Base-by-base conservation (phyloP, 257 asterid species). In the Fraxinus pennsylvanica region DNA sequence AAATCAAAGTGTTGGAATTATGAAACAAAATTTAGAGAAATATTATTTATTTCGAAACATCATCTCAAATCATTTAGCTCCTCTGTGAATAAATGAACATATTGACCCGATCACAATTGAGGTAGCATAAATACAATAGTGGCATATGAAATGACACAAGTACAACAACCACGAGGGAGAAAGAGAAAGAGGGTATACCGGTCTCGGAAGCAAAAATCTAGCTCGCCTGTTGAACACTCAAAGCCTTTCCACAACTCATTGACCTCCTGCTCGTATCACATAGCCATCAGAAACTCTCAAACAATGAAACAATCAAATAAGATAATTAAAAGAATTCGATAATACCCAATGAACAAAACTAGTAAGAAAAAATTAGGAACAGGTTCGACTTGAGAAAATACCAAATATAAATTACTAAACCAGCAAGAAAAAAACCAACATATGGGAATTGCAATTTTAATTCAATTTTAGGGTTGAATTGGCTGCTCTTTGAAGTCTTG, bases 211-310 rank as follows among this genome's bases (percentile, higher is more conserved):
- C 84, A 93, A 84, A 82, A 89, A 93, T 68, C 94, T 89, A 54
- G 91, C 98, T 33, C 97, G 87, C 78, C 97, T 84, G 76, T 95
- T 29, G 1, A 95, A 84, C 90, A 93, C 50, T 97, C 98, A 90
- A 95, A 86, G 43, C 99, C 98, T 4, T 98, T 97, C 98, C 98
- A 95, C 93, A 92, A 87, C 83, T 93, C 98, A 83, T 95, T 95
- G 85, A 95, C 99, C 87, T 91, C 99, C 98, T 95, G 90, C 88
- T 50, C 76, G 72, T 65, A 73, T 50, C 76, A 73, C 77, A 84
- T 32, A 50, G 4, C 59, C 15, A 35, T 39, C 25, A 76, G 43
- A 67, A 52, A 38, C 71, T 68, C 52, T 32, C 22, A 39, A 68
- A 63, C 50, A 12, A 61, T 27, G 30, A 29, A 29, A 29, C 30